Evolutionary conservation across 2,329 filamentous ascomycete species (phyloP), one percentile per base, ranked within the genome.

Genomic region (Aspergillus sp.): DNA sequence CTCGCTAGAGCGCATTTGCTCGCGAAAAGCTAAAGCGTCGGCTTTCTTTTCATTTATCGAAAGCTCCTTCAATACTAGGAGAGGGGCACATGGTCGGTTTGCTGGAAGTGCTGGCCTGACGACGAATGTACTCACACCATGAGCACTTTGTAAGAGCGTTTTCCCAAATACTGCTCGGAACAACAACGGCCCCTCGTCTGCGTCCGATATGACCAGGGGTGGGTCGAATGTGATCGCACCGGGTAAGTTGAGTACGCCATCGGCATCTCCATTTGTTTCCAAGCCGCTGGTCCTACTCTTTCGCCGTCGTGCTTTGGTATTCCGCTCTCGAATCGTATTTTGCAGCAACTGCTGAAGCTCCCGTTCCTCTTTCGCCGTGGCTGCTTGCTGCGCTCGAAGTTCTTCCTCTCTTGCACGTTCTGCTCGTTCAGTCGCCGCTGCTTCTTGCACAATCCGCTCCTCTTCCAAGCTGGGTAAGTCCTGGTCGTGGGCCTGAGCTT

Each of bases 391-490:
- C 65, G 77, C 76, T 30, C 73, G 75, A 34, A 77, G 58, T 61
- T 79, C 83, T 66, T 88, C 87, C 63, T 81, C 77, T 66, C 78
- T 77, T 64, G 81, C 76, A 56, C 78, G 78, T 64, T 83, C 82
- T 54, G 80, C 82, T 68, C 83, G 77, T 60, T 81, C 78, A 57
- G 87, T 87, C 30, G 91, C 82, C 25, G 86, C 87, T 23, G 90
- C 90, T 77, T 96, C 91, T 64, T 96, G 92, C 15, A 88, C 88
- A 30, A 91, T 92, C 45, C 93, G 87, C 76, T 98, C 93, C 70
- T 96, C 92, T 71, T 96, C 92, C 7, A 98, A 82, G 34, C 92
- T 97, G 1, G 92, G 93, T 17, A 97, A 80, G 64, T 92, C 86
- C 59, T 88, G 86, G 34, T 92, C 91, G 59, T 89, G 86, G 52